Base-by-base conservation (phyloP, 768 basidiomycete species). In the Nevesoporus exiguus region DNA sequence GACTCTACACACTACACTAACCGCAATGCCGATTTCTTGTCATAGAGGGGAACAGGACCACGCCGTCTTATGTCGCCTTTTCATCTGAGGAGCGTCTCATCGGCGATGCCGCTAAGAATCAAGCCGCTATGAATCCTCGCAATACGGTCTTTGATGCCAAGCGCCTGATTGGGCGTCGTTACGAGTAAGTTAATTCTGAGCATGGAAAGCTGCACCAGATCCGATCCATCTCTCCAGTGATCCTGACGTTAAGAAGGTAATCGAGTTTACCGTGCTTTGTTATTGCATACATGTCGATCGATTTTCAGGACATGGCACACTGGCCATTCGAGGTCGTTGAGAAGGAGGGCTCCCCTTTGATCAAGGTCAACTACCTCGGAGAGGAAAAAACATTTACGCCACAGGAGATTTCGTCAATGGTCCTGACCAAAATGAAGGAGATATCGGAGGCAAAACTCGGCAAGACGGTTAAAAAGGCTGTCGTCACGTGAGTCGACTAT, bases 341-440 rank as follows among this genome's bases (percentile, higher is more conserved):
- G 74, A 93, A 90, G 75, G 94, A 97, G 62, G 96, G 96, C 57
- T 96, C 97, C 52, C 97, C 97, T 48, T 76, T 93, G 76, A 94
- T 98, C 80, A 88, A 91, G 78, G 94, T 98, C 61, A 82, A 93
- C 68, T 98, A 99, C 77, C 86, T 97, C 59, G 81, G 82, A 59
- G 95, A 98, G 73, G 89, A 88, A 61, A 98, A 98, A 78, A 89
- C 88, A 55, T 98, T 98, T 80, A 93, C 87, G 65, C 97, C 93
- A 51, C 95, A 95, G 77, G 97, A 99, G 76, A 94, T 99, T 70
- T 99, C 97, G n/a, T 90, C 97, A 60, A 99, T 98, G 97, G 97
- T 99, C 65, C 86, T 99, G 66, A 82, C 80, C 60, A 99, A 99
- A 80, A 98, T 99, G 95, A 98, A 97, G 84, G 97, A 98, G 75